Evolutionary conservation across 2,329 filamentous ascomycete genomes (phyloP).

Genomic region (Fusarium sp.): DNA sequence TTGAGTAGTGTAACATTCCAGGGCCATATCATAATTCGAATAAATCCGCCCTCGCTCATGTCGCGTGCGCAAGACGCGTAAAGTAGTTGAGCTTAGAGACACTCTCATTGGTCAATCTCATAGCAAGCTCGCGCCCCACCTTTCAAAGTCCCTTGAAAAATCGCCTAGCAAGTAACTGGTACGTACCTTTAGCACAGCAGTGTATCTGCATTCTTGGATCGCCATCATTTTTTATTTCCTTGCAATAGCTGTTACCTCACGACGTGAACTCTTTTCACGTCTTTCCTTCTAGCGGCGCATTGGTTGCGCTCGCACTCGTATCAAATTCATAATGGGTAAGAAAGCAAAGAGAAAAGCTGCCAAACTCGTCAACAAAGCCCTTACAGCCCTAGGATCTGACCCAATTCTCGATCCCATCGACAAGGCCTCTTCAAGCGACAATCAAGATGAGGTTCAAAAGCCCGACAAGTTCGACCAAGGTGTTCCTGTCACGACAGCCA

Average conservation of each 20-base stretch:
- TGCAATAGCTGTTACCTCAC: conserved; percentile 10
- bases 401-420: conserved; percentile 14
- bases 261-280: background rate
- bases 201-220: conserved; percentile 6
- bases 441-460: conserved; percentile 15
- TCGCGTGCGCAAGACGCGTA: background rate
- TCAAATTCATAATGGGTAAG: conserved; percentile 42
- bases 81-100: background rate
- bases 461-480: conserved; percentile 17
- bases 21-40: background rate
- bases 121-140: background rate
- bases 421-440: conserved; percentile 10
- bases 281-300: conserved; percentile 19
- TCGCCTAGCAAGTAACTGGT: background rate
- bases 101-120: conserved; percentile 2
- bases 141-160: conserved; percentile 2
- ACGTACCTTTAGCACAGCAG: conserved; percentile 33
- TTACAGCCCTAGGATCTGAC: conserved; percentile 36
- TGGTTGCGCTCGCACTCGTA: conserved; percentile 18
- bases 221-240: conserved; percentile 22
- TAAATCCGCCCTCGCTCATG: background rate
- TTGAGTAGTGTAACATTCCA: background rate
- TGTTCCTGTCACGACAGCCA: conserved; percentile 10
- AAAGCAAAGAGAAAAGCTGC: conserved; percentile 33
- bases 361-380: conserved; percentile 25